Conservation (phyloP, 805 yeast genomes). For the Candida nitratophila region DNA sequence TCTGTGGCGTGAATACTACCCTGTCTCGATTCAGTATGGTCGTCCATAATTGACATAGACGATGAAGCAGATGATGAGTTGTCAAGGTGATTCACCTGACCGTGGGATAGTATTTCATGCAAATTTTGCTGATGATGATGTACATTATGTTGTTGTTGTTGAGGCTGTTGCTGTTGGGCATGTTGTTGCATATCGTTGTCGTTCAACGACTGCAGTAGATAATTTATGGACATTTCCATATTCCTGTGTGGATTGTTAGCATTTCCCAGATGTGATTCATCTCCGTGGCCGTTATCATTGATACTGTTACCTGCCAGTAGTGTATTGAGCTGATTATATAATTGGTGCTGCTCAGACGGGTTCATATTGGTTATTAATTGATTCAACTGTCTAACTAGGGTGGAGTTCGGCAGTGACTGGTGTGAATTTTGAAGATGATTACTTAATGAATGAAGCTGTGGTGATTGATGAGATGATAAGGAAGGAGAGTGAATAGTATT, state of each 20-base stretch:
- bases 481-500: too few species aligned
- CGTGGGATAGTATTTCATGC: background rate
- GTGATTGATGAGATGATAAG: background rate
- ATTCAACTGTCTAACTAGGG: background rate
- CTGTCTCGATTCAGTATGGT: background rate
- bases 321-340: slow-evolving; percentile 11
- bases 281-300: too few species aligned
- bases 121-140: background rate
- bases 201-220: background rate
- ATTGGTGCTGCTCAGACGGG: slow-evolving; percentile 16
- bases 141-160: slow-evolving; percentile 1
- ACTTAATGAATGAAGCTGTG: background rate
- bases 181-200: slow-evolving; percentile 1
- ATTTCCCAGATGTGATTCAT: too few species aligned
- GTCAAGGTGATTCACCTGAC: background rate
- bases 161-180: slow-evolving; percentile 6
- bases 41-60: background rate
- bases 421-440: background rate
- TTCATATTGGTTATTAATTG: slow-evolving; percentile 7
- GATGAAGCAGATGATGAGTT: background rate
- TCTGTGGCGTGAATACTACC: background rate
- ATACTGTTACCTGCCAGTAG: slow-evolving; percentile 6
- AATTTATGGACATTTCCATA: slow-evolving; percentile 25
- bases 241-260: background rate
- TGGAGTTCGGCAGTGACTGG: background rate